Evolutionary conservation across 1,284 basidiomycete genomes (phyloP).

Genomic region (Apiotrichum montevideense): DNA sequence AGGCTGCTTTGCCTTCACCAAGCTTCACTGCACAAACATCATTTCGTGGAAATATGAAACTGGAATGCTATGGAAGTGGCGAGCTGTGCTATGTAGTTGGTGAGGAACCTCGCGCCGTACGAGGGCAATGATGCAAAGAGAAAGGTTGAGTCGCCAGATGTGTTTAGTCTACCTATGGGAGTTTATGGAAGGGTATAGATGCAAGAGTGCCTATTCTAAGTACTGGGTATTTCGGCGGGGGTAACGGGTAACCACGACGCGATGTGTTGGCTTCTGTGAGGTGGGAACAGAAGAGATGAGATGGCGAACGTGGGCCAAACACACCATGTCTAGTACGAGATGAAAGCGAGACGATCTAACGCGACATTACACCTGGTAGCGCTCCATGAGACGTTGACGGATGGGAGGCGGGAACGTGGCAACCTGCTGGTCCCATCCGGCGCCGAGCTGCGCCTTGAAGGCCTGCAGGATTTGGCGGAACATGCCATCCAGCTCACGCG

Average conservation of each 20-base stretch:
- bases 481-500: conserved; percentile 79
- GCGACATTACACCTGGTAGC: conserved; percentile 39
- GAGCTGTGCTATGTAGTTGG: conserved; percentile 5
- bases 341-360: too few species aligned
- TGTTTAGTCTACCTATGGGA: conserved; percentile 15
- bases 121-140: conserved; percentile 9
- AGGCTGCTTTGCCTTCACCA: background rate
- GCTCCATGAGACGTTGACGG: conserved; percentile 40
- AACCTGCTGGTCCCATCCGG: conserved; percentile 36
- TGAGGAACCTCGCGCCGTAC: conserved; percentile 16
- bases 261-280: too few species aligned
- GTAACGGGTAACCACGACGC: background rate
- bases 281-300: background rate
- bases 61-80: conserved; percentile 18
- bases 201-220: conserved; percentile 20
- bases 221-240: conserved; percentile 19
- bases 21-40: conserved; percentile 7
- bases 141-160: background rate
- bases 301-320: background rate
- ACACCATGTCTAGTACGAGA: too few species aligned
- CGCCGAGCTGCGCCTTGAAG: conserved; percentile 43
- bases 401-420: conserved; percentile 41
- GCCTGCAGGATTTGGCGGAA: conserved; percentile 57
- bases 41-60: conserved; percentile 6
- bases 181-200: conserved; percentile 24